A percentile compares a stretch with the other conserved stretches of the same genome.
These are phyloP conservation scores for Fusarium torreyae DNA, from an alignment of 2,329 filamentous ascomycete genomes.

Conservation along the genomic window DNA sequence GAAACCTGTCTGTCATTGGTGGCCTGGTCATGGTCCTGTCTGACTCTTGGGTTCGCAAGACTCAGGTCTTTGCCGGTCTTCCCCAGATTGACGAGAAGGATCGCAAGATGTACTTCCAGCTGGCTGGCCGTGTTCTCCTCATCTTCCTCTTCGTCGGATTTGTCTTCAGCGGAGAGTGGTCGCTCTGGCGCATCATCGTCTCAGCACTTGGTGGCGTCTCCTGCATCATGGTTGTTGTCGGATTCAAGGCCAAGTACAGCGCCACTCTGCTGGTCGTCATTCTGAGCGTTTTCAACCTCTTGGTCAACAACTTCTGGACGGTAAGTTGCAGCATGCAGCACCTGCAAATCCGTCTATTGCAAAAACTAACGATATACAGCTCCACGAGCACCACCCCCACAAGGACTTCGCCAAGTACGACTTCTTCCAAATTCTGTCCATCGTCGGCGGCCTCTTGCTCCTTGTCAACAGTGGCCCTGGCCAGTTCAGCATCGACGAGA, in stretches of 20 bases:
- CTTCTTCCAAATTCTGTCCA: slow-evolving; percentile 99
- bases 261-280: slow-evolving; percentile 95
- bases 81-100: slow-evolving; percentile 98
- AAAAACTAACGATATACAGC: slow-evolving; percentile 64
- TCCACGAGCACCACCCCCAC: slow-evolving; percentile 97
- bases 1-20: slow-evolving; percentile 97
- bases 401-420: slow-evolving; percentile 99
- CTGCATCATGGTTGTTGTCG: slow-evolving; percentile 98
- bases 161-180: slow-evolving; percentile 95
- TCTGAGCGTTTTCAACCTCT: slow-evolving; percentile 93
- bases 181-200: slow-evolving; percentile 87
- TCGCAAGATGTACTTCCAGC: slow-evolving; percentile 99
- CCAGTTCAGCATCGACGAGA: slow-evolving; percentile 98
- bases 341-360: neutral
- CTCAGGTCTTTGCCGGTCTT: slow-evolving; percentile 94
- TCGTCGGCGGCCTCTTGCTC: slow-evolving; percentile 95
- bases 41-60: slow-evolving; percentile 98
- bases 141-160: slow-evolving; percentile 99
- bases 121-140: slow-evolving; percentile 92
- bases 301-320: slow-evolving; percentile 99
- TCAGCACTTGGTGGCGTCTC: slow-evolving; percentile 89
- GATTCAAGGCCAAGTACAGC: slow-evolving; percentile 99
- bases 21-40: slow-evolving; percentile 98
- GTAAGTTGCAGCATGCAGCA: slow-evolving; percentile 67
- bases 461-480: slow-evolving; percentile 99